phyloP scores from a whole-genome alignment of 257 asterid species.

The Ilex asprella region DNA sequence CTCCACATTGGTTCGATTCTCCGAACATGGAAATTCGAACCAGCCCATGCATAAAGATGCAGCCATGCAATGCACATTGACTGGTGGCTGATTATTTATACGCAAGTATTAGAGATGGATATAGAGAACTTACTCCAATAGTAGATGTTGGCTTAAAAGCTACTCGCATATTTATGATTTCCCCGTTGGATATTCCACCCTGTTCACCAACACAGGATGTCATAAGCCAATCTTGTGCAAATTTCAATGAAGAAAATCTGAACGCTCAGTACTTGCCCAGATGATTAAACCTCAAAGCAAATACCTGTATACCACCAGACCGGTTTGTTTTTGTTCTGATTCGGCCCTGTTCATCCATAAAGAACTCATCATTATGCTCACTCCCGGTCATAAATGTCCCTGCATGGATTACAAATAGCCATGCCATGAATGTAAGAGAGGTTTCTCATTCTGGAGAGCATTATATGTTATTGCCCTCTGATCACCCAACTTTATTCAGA shows the following conservation, averaged over 20 bases:
- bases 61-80: no score
- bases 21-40: no score
- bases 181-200: constrained; percentile 99
- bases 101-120: constrained; percentile 11
- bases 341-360: constrained; percentile 67
- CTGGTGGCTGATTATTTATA: neutral
- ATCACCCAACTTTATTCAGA: neutral
- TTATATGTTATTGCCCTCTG: no score
- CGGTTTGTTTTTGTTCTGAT: constrained; percentile 86
- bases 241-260: neutral
- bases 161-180: constrained; percentile 78
- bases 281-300: neutral
- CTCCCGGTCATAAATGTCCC: constrained; percentile 97
- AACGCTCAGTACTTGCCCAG: neutral
- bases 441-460: no score
- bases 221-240: neutral
- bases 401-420: constrained; percentile 10
- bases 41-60: no score
- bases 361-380: constrained; percentile 91
- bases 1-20: no score
- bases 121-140: constrained; percentile 47
- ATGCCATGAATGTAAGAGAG: no score
- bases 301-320: constrained; percentile 97
- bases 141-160: constrained; percentile 98
- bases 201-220: constrained; percentile 19